Evolutionary conservation across 495 filamentous ascomycete species (phyloP), one percentile per base, ranked within the genome.

Genomic region (Penicillium turbatum): DNA sequence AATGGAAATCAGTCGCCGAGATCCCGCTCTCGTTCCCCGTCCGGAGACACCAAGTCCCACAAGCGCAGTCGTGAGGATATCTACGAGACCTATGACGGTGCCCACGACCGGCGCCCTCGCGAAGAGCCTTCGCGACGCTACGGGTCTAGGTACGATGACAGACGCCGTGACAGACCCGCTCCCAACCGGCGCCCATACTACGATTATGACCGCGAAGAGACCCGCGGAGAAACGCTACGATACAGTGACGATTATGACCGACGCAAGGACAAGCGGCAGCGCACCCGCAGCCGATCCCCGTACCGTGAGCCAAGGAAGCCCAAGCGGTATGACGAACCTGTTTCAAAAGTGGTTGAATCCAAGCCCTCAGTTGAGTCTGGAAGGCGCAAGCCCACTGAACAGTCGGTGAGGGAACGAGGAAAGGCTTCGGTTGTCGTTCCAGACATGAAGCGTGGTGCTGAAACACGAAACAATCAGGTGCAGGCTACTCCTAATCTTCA

Each of bases 361-460:
- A 49, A 48, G 34, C 50, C 59, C 34, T 59, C 59, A 32, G 53
- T 49, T 40, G 64, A 64, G 54, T 53, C 55, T 46, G 61, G 61
- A 55, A 60, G 65, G 43, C 63, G 54, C 55, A 71, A 61, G 55
- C 57, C 74, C 57, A 71, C 65, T 70, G 77, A 86, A 73, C 78
- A 81, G 75, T 80, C 78, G 80, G 81, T 84, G 82, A 86, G 79
- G 81, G 82, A 86, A 75, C 74, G 80, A 77, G 79, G 77, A 71
- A 73, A 73, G 60, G 60, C 74, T 69, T 72, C 74, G 69, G 69
- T 74, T 71, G 68, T 71, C 71, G 73, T 77, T 83, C 80, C 57
- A 69, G 61, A 68, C 78, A 63, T 70, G 64, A 84, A 75, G 77
- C 72, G 73, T 63, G 70, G 84, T 72, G 79, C 86, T 87, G 84